Conservation (phyloP, 192 early-diverging fungal genomes). For the Allomyces arbusculus region DNA sequence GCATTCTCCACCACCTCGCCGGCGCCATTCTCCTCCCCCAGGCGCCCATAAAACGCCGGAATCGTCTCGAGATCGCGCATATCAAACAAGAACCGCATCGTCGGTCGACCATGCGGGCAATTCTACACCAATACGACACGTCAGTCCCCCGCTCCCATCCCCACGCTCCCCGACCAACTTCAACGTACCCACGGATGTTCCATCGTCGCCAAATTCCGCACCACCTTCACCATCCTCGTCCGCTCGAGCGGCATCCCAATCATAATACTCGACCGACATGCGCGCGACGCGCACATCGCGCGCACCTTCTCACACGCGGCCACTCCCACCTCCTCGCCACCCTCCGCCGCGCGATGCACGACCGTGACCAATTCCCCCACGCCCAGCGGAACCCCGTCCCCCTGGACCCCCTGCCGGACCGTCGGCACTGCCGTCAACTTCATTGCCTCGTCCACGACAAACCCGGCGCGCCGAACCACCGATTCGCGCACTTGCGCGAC, state of each 20-base stretch:
- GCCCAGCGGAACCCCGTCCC: too few relatives aligned
- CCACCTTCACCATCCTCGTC: conserved; percentile 56
- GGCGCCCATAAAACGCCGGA: too few relatives aligned
- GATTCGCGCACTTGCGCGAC: background rate
- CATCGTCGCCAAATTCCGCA: conserved; percentile 58
- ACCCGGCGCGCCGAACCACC: background rate
- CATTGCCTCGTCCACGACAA: background rate
- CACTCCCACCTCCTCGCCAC: conserved; percentile 14
- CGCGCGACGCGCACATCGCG: conserved; percentile 66
- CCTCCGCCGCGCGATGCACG: background rate
- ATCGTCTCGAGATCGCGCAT: conserved; percentile 3
- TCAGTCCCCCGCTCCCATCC: background rate
- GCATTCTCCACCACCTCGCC: too few relatives aligned
- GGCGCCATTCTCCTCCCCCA: too few relatives aligned
- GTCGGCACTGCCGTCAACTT: too few relatives aligned
- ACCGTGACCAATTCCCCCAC: background rate
- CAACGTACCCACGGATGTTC: conserved; percentile 69
- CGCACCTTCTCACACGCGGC: conserved; percentile 47
- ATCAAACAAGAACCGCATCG: conserved; percentile 67
- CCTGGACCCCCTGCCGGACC: too few relatives aligned
- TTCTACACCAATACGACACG: conserved; percentile 25
- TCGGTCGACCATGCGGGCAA: conserved; percentile 90
- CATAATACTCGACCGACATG: conserved; percentile 79
- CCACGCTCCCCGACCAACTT: background rate
- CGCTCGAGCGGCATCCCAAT: conserved; percentile 62